These are phyloP conservation scores for Borealophlyctis nickersoniae DNA, from an alignment of 192 early-diverging fungal species.

Conservation along the genomic window DNA sequence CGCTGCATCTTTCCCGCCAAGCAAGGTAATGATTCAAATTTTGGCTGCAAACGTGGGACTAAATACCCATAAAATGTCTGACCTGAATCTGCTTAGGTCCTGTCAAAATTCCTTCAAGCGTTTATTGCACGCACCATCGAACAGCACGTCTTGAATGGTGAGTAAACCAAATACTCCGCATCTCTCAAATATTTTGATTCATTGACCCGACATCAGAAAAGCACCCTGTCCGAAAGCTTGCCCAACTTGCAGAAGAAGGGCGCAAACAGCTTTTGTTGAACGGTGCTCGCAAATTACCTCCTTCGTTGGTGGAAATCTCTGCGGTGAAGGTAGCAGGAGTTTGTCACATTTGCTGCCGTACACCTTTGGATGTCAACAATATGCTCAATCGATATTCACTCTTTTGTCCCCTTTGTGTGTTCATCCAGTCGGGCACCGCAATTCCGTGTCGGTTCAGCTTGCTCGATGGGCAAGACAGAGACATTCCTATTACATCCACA, in stretches of 20 bases:
- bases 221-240: slow-evolving; percentile 31
- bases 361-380: too few species aligned
- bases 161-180: slow-evolving; percentile 8
- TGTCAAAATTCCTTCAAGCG: slow-evolving; percentile 42
- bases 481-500: slow-evolving; percentile 35
- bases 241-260: slow-evolving; percentile 30
- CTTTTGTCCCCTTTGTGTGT: too few species aligned
- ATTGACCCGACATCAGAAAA: slow-evolving; percentile 15
- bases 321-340: slow-evolving; percentile 35
- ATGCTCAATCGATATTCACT: too few species aligned
- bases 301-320: slow-evolving; percentile 37
- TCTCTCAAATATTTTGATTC: slow-evolving; percentile 13
- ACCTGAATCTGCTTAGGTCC: too few species aligned
- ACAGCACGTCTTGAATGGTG: slow-evolving; percentile 8
- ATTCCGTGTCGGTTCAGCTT: slow-evolving; percentile 41
- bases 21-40: slow-evolving; percentile 30
- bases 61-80: background rate
- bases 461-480: slow-evolving; percentile 40
- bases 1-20: slow-evolving; percentile 44
- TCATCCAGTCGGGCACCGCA: background rate
- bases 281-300: slow-evolving; percentile 37
- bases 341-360: too few species aligned
- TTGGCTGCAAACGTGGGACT: background rate
- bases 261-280: slow-evolving; percentile 36
- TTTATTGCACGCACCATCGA: slow-evolving; percentile 35